Evolutionary conservation across 352 stramenopile species (phyloP).

Genomic region (Phytopythium mirpurense): DNA sequence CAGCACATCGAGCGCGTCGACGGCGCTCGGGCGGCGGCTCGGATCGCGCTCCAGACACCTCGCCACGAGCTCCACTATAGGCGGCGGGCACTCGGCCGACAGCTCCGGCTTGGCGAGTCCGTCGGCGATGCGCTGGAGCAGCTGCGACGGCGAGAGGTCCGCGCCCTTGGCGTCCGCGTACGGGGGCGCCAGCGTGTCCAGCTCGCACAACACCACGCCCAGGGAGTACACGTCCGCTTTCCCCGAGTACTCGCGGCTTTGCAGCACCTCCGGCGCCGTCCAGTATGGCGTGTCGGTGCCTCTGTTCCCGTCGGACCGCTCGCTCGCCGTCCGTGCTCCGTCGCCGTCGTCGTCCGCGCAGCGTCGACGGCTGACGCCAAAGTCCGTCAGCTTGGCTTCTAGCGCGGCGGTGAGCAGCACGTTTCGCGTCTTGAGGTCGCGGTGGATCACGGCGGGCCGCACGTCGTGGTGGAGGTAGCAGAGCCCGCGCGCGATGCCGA

Average conservation of each 20-base stretch:
- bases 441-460: slow-evolving; percentile 30
- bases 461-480: slow-evolving; percentile 38
- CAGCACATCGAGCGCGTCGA: slow-evolving; percentile 16
- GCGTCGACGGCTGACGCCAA: slow-evolving; percentile 12
- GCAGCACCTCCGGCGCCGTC: slow-evolving; percentile 71
- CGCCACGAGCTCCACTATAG: slow-evolving; percentile 20
- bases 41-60: slow-evolving; percentile 29
- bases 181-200: slow-evolving; percentile 42
- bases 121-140: slow-evolving; percentile 25
- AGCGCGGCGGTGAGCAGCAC: slow-evolving; percentile 30
- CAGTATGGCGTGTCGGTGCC: slow-evolving; percentile 29
- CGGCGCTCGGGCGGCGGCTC: slow-evolving; percentile 16
- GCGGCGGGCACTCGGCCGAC: slow-evolving; percentile 22
- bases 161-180: slow-evolving; percentile 15
- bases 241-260: slow-evolving; percentile 31
- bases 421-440: slow-evolving; percentile 50
- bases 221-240: slow-evolving; percentile 74
- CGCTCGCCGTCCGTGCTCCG: neutral
- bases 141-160: slow-evolving; percentile 17
- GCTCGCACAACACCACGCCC: slow-evolving; percentile 49
- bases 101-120: slow-evolving; percentile 22
- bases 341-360: neutral
- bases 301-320: slow-evolving; percentile 16
- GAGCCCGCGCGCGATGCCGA: slow-evolving; percentile 40
- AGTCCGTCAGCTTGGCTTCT: slow-evolving; percentile 38